phyloP scores from a whole-genome alignment of 306 rosid species.

The Vigna angularis region DNA sequence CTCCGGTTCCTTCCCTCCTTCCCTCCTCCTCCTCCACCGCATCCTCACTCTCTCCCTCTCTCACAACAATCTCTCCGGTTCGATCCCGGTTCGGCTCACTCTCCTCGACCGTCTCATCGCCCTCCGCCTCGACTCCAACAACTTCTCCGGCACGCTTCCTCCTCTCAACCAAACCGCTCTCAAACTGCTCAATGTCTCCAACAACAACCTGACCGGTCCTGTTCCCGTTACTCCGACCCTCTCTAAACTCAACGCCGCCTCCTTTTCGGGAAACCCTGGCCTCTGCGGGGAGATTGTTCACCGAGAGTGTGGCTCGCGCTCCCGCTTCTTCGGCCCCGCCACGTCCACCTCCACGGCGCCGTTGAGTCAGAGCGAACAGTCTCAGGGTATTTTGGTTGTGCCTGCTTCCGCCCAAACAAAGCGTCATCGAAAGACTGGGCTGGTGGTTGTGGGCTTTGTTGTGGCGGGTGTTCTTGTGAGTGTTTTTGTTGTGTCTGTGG shows the following conservation, averaged over 20 bases:
- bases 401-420: slow-evolving; percentile 52
- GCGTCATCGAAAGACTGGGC: slow-evolving; percentile 43
- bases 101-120: slow-evolving; percentile 62
- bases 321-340: slow-evolving; percentile 65
- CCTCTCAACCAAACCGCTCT: slow-evolving; percentile 67
- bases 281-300: slow-evolving; percentile 82
- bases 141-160: slow-evolving; percentile 69
- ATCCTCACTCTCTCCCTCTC: slow-evolving; percentile 69
- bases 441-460: slow-evolving; percentile 57
- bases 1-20: slow-evolving; percentile 73
- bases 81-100: slow-evolving; percentile 51
- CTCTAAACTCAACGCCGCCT: slow-evolving; percentile 50
- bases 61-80: slow-evolving; percentile 62
- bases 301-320: slow-evolving; percentile 53
- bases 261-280: slow-evolving; percentile 63
- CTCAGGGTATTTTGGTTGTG: slow-evolving; percentile 57
- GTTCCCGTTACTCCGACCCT: slow-evolving; percentile 66
- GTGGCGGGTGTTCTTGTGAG: slow-evolving; percentile 49
- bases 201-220: slow-evolving; percentile 71
- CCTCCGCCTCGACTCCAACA: slow-evolving; percentile 67
- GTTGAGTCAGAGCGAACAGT: slow-evolving; percentile 57
- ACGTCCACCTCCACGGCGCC: slow-evolving; percentile 52
- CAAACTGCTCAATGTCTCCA: slow-evolving; percentile 56
- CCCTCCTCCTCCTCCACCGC: slow-evolving; percentile 65
- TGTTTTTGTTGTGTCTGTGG: slow-evolving; percentile 45